Evolutionary conservation across 108 stramenopile genomes (phyloP), one percentile per base, ranked within the genome.

Genomic region (Stephanodiscus triporus): DNA sequence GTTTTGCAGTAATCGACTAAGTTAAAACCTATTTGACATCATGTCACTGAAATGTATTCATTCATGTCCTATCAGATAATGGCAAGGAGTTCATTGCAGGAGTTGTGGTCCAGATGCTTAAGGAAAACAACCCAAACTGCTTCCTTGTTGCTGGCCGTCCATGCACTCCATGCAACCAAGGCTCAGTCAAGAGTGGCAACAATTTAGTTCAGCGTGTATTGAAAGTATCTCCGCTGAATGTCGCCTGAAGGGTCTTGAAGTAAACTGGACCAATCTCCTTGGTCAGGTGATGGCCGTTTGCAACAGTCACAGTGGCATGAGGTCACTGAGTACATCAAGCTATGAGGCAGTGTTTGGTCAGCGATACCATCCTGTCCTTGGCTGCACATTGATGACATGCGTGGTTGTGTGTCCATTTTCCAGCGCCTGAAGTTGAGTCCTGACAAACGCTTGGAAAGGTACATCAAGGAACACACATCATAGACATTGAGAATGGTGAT

Each of bases 151-250:
- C 40, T 5, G 40, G 40, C 1, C 11, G 40, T 40, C 40, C 40
- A 40, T 9, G 40, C 4, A 40, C 40, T 40, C 40, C 40, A 40
- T 9, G 40, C 9, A 9, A 40, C 40, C 40, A 40, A 40, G 40
- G 40, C 4, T 40, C 40, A 9, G 40, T 40, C 8, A 1, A 40
- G 40, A 49, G 36, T 30, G 36, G 20, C 50, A 73, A 73, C 53
- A 64, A 73, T 62, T 55, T 66, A n/a, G 42, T 73, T 26, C 63
- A 73, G 17, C 26, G 27, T 4, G 55, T 73, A 4, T 40, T 73
- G 9, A n/a, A 23, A 40, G 55, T 50, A 37, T 66, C 29, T 43
- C 63, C 6, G 20, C 43, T 0, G 45, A 61, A 26, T 2, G 11
- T 37, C 16, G 14, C 2, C 2, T 32, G 13, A 14, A 71, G 20